Conservation (phyloP, 768 basidiomycete species). For the Cytidiella melzeri region DNA sequence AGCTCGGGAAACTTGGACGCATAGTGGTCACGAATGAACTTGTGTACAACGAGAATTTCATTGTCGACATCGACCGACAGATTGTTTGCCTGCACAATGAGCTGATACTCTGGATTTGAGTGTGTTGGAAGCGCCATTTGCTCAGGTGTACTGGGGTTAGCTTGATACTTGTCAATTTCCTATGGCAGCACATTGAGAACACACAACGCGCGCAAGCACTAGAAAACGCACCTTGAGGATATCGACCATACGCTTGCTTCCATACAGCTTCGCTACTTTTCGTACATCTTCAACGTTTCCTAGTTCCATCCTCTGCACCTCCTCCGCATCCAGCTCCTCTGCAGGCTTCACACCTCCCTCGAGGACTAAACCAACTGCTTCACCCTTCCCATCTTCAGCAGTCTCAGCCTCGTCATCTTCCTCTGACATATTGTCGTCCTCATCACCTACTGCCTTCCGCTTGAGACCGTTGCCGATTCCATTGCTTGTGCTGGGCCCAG, state of each 20-base stretch:
- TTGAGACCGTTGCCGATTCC: conserved; percentile 38
- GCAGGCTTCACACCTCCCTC: conserved; percentile 89
- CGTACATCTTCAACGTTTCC: conserved; percentile 77
- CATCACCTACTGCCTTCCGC: conserved; percentile 51
- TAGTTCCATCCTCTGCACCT: conserved; percentile 93
- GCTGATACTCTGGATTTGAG: conserved; percentile 90
- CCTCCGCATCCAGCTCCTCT: conserved; percentile 92
- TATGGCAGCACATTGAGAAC: conserved; percentile 26
- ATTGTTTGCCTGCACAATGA: conserved; percentile 98
- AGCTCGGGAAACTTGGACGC: conserved; percentile 92
- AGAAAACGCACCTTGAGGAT: conserved; percentile 58
- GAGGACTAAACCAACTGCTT: conserved; percentile 54
- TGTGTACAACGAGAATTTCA: conserved; percentile 94
- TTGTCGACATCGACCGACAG: conserved; percentile 98
- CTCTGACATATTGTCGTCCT: conserved; percentile 50
- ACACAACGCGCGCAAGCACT: not conserved
- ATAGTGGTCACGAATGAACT: conserved; percentile 99
- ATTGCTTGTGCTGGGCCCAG: conserved; percentile 20
- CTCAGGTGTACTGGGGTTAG: conserved; percentile 71
- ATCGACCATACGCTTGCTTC: conserved; percentile 83
- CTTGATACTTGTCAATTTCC: conserved; percentile 88
- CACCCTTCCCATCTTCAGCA: conserved; percentile 32
- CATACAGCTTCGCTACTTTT: conserved; percentile 84
- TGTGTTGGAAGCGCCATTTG: conserved; percentile 76
- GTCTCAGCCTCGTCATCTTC: conserved; percentile 40